Base-by-base conservation (phyloP, 768 basidiomycete genomes). In the Leccinum arenicola region DNA sequence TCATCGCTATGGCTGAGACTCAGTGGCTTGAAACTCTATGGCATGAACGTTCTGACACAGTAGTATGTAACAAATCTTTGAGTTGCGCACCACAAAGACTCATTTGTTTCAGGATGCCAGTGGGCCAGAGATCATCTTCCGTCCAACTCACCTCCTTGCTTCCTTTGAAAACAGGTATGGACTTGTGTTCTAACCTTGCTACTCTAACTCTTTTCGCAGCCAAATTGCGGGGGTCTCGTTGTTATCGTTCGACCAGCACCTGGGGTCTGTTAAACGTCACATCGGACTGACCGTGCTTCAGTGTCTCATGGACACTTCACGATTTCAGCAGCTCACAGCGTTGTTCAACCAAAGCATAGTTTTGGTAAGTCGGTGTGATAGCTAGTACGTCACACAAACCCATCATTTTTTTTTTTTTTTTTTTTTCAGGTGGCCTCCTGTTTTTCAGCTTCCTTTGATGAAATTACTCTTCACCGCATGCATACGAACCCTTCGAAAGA, bases 1-100 rank as follows among this genome's bases (percentile, higher is more conserved):
- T 75, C 17, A 51, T 77, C 19, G 67, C 74, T 31, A 69, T 73
- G 53, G 66, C 73, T 5, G 77, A 80, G 55, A 74, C 77, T 36
- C 73, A 78, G 58, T 85, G 85, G 84, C 70, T 87, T 2, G 75
- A 77, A 58, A 73, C 76, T 4, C 52, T 86, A 3, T 88, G 85
- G 85, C 69, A 58, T 35, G 59, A 52, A 54, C 21, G 43, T 19
- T 52, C 63, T 17, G 52, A 50, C 19, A 35, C 57, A 56, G 29
- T 3, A 40, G 66, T 65, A 50, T 35, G 62, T 62, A 23, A 31
- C 33, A n/a, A 45, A 10, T 27, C 54, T 27, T 9, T 31, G n/a
- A 48, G n/a, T 33, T 15, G 10, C 25, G 31, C n/a, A 48, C 8
- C 25, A 14, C 56, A 52, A 58, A 7, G 4, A 61, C 33, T 17